A percentile compares a stretch with the other conserved stretches of the same genome.
These are phyloP conservation scores for Eutypa lata DNA, from an alignment of 2,329 filamentous ascomycete species.

Conservation along the genomic window DNA sequence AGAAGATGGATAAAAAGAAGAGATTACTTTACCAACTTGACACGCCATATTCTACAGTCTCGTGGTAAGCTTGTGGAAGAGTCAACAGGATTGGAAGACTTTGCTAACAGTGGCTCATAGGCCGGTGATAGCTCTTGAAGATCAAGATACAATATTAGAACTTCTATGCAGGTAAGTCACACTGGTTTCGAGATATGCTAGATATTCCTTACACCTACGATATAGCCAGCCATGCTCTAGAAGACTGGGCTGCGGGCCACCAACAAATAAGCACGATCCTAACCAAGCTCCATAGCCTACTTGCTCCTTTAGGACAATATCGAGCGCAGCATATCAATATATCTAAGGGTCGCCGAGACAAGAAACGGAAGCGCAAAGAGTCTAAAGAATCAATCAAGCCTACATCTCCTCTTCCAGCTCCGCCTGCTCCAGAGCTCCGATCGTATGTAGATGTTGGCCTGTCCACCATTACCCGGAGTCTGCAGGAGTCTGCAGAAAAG, in stretches of 20 bases:
- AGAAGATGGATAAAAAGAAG: conserved; percentile 47
- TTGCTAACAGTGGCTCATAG: conserved; percentile 34
- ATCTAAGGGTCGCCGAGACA: conserved; percentile 61
- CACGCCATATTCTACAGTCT: conserved; percentile 57
- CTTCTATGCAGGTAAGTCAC: conserved; percentile 60
- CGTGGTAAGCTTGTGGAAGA: conserved; percentile 47
- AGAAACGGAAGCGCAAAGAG: conserved; percentile 46
- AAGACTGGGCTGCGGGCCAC: too few relatives aligned
- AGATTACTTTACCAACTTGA: conserved; percentile 64
- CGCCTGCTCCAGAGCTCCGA: conserved; percentile 50
- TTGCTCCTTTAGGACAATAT: conserved; percentile 62
- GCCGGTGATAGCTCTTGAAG: conserved; percentile 54
- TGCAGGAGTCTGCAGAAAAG: conserved; percentile 42
- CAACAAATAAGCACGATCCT: conserved; percentile 1
- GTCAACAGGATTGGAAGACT: not conserved
- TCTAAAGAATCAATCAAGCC: conserved; percentile 12
- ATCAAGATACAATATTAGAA: conserved; percentile 64
- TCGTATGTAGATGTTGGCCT: conserved; percentile 62
- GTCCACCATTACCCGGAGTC: conserved; percentile 57
- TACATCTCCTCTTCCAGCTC: conserved; percentile 15
- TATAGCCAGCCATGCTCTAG: not conserved
- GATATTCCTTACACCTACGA: not conserved
- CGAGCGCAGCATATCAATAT: conserved; percentile 49
- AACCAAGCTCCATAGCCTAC: conserved; percentile 43
- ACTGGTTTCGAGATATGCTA: not conserved